These are phyloP conservation scores for Fusarium fujikuroi DNA, from an alignment of 2,329 filamentous ascomycete genomes.

Conservation along the genomic window DNA sequence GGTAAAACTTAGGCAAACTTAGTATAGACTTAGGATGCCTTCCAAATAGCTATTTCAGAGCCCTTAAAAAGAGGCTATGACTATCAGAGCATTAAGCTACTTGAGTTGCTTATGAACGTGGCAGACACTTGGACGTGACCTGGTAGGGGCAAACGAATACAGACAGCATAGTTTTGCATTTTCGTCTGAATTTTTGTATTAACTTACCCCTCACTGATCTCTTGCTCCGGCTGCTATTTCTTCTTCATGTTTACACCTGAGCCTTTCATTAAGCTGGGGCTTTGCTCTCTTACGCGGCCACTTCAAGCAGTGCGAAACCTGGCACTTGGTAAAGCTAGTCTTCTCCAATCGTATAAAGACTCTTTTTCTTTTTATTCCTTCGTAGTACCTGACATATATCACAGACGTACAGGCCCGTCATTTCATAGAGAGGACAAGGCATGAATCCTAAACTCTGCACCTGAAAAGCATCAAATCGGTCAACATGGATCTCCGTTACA, in stretches of 20 bases:
- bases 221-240: not conserved
- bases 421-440: not conserved
- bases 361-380: not conserved
- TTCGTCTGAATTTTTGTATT: not conserved
- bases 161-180: not conserved
- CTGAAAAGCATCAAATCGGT: not conserved
- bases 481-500: not conserved
- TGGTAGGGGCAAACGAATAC: not conserved
- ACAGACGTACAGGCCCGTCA: accelerated
- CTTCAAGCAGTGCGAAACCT: not conserved
- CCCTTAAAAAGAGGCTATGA: not conserved
- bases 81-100: not conserved
- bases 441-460: not conserved
- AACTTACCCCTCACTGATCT: not conserved
- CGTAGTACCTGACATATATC: not conserved
- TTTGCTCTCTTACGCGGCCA: not conserved
- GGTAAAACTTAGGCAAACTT: not conserved
- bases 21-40: not conserved
- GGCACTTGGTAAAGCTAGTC: not conserved
- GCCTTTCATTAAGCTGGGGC: too few species aligned
- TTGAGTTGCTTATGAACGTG: not conserved
- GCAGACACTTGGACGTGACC: not conserved
- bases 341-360: not conserved
- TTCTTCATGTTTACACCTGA: not conserved
- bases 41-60: not conserved